These are phyloP conservation scores for Warburgia ugandensis DNA, from an alignment of 164 flowering plant species.

Conservation along the genomic window DNA sequence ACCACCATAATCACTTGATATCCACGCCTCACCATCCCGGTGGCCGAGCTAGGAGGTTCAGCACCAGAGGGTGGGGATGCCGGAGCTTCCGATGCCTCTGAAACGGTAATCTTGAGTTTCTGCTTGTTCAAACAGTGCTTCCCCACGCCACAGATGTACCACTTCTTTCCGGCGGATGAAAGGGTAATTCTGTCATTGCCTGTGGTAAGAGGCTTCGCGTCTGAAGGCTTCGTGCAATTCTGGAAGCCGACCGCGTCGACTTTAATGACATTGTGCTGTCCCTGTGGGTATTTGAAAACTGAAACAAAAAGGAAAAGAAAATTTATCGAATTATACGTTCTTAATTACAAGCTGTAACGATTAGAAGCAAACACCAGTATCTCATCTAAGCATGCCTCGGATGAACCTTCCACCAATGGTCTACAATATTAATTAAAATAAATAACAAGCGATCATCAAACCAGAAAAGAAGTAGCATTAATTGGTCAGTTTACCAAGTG, in stretches of 20 bases:
- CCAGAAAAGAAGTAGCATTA: background rate
- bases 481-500: background rate
- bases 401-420: background rate
- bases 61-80: no score
- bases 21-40: no score
- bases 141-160: constrained; percentile 5
- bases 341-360: no score
- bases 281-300: background rate
- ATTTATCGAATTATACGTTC: no score
- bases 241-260: background rate
- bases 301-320: no score
- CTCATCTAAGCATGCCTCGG: background rate
- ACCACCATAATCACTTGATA: no score
- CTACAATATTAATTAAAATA: background rate
- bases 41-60: no score
- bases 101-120: constrained; percentile 1
- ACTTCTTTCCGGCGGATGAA: background rate
- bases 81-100: constrained; percentile 9
- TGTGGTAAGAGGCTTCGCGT: background rate
- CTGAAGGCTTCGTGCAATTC: background rate
- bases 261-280: constrained; percentile 2
- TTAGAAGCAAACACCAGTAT: no score
- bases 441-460: background rate
- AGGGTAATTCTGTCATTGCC: constrained; percentile 2
- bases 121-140: background rate